A percentile compares a stretch with the other conserved stretches of the same genome.
Evolutionary conservation across 1,284 basidiomycete species (phyloP).

Genomic region (Cystobasidium sp.): DNA sequence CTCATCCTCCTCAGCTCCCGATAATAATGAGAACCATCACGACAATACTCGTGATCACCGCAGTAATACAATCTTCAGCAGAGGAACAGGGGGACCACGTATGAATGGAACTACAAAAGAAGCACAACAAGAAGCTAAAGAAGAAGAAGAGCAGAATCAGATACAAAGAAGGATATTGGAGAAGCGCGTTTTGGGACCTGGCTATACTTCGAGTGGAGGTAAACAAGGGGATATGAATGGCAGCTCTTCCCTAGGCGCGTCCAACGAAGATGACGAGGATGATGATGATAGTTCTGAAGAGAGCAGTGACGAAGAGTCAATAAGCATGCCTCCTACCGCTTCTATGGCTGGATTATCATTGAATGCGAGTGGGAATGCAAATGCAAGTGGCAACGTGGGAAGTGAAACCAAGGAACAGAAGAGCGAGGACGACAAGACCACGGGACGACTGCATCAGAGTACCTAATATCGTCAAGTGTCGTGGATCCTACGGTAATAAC

Average conservation of each 20-base stretch:
- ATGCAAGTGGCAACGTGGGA: not conserved
- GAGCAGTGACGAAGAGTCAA: constrained; percentile 21
- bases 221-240: constrained; percentile 4
- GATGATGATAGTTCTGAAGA: constrained; percentile 23
- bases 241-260: not conserved
- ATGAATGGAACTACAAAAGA: not conserved
- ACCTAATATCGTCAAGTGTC: too few species aligned
- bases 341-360: constrained; percentile 11
- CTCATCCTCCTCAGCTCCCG: not conserved
- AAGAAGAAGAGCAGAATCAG: constrained; percentile 18
- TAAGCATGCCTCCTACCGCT: constrained; percentile 8
- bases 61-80: not conserved
- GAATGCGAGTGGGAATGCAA: not conserved
- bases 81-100: not conserved
- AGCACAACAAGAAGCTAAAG: constrained; percentile 9
- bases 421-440: too few species aligned
- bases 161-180: constrained; percentile 20
- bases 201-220: constrained; percentile 11
- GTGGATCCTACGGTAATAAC: too few species aligned
- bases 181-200: constrained; percentile 18
- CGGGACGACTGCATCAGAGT: too few species aligned
- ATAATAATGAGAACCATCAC: constrained; percentile 3
- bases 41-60: constrained; percentile 12
- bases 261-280: constrained; percentile 24
- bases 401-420: not conserved